Evolutionary conservation across 768 basidiomycete genomes (phyloP).

Genomic region (Pisolithus marmoratus): DNA sequence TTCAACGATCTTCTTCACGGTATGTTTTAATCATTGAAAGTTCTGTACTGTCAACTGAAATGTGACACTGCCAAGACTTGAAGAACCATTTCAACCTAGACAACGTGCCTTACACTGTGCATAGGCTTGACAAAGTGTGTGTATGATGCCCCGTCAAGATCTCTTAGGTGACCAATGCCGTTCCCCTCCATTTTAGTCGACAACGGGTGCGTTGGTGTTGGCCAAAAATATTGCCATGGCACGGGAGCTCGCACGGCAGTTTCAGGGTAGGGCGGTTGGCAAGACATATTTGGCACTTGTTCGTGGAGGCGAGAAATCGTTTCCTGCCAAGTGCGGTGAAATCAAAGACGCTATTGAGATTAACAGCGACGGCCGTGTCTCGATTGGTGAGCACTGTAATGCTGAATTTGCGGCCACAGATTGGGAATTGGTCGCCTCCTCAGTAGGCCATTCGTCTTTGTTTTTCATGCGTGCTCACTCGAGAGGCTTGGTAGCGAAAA

Average conservation of each 20-base stretch:
- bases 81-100: slow-evolving; percentile 27
- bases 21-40: slow-evolving; percentile 4
- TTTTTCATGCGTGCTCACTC: slow-evolving; percentile 8
- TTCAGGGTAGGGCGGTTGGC: slow-evolving; percentile 38
- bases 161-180: neutral
- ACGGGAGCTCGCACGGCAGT: slow-evolving; percentile 50
- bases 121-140: slow-evolving; percentile 61
- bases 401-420: slow-evolving; percentile 34
- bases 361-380: slow-evolving; percentile 42
- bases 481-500: slow-evolving; percentile 29
- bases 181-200: slow-evolving; percentile 36
- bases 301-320: slow-evolving; percentile 43
- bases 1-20: slow-evolving; percentile 35
- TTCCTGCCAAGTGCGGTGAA: slow-evolving; percentile 33
- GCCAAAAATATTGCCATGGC: slow-evolving; percentile 41
- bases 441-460: slow-evolving; percentile 36
- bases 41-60: slow-evolving; percentile 1
- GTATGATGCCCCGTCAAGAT: neutral
- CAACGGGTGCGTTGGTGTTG: slow-evolving; percentile 59
- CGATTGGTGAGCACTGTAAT: slow-evolving; percentile 22
- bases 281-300: slow-evolving; percentile 67
- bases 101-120: slow-evolving; percentile 44
- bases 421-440: slow-evolving; percentile 56
- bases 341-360: slow-evolving; percentile 39
- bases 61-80: slow-evolving; percentile 18